Base-by-base conservation (phyloP, 768 basidiomycete genomes). In the Cyclocybe cylindracea region DNA sequence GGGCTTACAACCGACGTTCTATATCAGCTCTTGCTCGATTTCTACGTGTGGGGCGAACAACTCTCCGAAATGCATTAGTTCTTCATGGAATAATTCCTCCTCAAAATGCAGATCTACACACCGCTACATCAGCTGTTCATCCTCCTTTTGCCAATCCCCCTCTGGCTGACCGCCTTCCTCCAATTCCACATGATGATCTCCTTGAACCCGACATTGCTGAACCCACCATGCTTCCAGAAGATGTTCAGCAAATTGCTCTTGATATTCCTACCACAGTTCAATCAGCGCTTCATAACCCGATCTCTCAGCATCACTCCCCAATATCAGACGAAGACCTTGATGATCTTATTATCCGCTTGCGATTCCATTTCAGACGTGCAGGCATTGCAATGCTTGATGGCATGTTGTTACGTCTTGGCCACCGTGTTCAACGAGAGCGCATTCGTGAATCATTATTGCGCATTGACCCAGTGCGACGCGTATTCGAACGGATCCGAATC, bases 11-110 rank as follows among this genome's bases (percentile, higher is more conserved):
- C n/a, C 41, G 48, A 14, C 37, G 56, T 18, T 44, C 46, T 36
- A 62, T 56, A 50, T 34, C 61, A 31, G 51, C 41, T 9, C 53
- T 62, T 39, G 35, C 34, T n/a, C 41, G 44, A 24, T 60, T 58
- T 50, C 54, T 60, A 32, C 45, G 53, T 37, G 53, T 60, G 35
- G 34, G 54, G 32, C 42, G 56, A 10, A 14, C 40, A 19, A 51
- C 50, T 47, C 53, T 60, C 11, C 48, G 48, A 33, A 54, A 37
- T 40, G 44, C 59, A 10, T 46, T 57, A 24, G 44, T 60, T 16
- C 41, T 39, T 13, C 34, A 60, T 50, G 59, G 59, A 16, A 50
- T 60, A 39, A 46, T 37, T 35, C 51, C 45, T 38, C 55, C 16
- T 16, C 16, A 16, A 16, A 16, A 16, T 16, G 16, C 16, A 16